A percentile compares a stretch with the other conserved stretches of the same genome.
phyloP scores from a whole-genome alignment of 805 yeast genomes.

The Yamadazyma akitaensis region DNA sequence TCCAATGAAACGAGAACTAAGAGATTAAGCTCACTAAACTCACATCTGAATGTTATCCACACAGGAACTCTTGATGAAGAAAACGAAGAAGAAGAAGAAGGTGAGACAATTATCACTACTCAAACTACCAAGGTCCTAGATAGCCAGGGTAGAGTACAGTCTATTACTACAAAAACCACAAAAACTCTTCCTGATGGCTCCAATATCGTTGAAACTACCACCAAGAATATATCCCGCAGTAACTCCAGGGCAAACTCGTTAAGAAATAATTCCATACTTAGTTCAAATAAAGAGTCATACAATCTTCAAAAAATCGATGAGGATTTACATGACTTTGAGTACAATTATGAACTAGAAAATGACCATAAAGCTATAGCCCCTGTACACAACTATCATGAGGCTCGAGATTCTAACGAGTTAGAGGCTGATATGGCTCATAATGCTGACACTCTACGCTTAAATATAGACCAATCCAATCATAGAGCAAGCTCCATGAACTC shows the following conservation, averaged over 20 bases:
- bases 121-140: slow-evolving; percentile 42
- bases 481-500: slow-evolving; percentile 9
- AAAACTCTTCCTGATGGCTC: slow-evolving; percentile 41
- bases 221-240: slow-evolving; percentile 36
- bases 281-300: slow-evolving; percentile 11
- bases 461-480: slow-evolving; percentile 2
- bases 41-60: slow-evolving; percentile 5
- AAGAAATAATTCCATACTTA: slow-evolving; percentile 21
- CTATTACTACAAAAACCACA: slow-evolving; percentile 38
- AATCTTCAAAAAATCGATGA: slow-evolving; percentile 41
- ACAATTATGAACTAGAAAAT: slow-evolving; percentile 35
- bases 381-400: not conserved
- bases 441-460: slow-evolving; percentile 6
- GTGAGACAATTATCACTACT: slow-evolving; percentile 32
- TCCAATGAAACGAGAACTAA: slow-evolving; percentile 1
- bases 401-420: slow-evolving; percentile 2
- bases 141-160: slow-evolving; percentile 35
- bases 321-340: slow-evolving; percentile 41
- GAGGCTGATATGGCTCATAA: slow-evolving; percentile 7
- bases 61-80: slow-evolving; percentile 4
- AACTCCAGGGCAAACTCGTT: slow-evolving; percentile 32
- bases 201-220: slow-evolving; percentile 40
- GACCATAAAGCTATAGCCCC: not conserved
- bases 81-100: slow-evolving; percentile 15
- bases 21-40: slow-evolving; percentile 13